Conservation (phyloP, 2,329 filamentous ascomycete genomes). For the Botrytis porri region DNA sequence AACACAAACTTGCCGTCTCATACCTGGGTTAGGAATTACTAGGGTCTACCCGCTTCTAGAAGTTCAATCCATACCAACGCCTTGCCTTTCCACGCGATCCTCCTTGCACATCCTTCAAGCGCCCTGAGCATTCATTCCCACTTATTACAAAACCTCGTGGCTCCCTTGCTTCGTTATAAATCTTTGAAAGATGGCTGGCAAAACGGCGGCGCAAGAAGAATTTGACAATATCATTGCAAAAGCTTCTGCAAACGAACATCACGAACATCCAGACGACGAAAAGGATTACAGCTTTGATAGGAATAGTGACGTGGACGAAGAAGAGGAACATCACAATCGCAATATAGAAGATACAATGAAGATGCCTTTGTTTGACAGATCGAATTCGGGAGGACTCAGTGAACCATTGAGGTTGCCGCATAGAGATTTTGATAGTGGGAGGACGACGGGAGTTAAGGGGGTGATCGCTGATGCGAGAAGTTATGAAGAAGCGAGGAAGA, state of each 20-base stretch:
- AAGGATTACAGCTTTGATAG: conserved; percentile 49
- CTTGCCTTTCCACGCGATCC: conserved; percentile 15
- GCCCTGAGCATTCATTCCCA: conserved; percentile 3
- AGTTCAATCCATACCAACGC: not conserved
- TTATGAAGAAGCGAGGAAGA: conserved; percentile 64
- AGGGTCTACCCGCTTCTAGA: conserved; percentile 1
- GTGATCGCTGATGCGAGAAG: conserved; percentile 81
- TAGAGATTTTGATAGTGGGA: conserved; percentile 61
- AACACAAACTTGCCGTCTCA: not conserved
- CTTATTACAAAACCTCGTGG: conserved; percentile 26
- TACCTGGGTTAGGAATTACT: not conserved
- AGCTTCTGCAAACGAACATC: conserved; percentile 41
- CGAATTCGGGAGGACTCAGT: conserved; percentile 13
- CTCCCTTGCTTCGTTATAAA: conserved; percentile 21
- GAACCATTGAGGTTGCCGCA: conserved; percentile 56
- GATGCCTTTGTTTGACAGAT: conserved; percentile 55
- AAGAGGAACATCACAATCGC: conserved; percentile 34
- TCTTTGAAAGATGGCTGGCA: conserved; percentile 35
- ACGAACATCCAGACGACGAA: conserved; percentile 54
- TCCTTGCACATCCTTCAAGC: conserved; percentile 15
- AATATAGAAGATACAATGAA: conserved; percentile 65
- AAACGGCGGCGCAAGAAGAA: conserved; percentile 63
- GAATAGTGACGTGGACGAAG: conserved; percentile 56
- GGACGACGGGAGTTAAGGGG: conserved; percentile 79
- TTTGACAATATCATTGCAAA: conserved; percentile 61